Evolutionary conservation across 2,329 filamentous ascomycete genomes (phyloP), one percentile per base, ranked within the genome.

Genomic region (Clarireedia paspali): DNA sequence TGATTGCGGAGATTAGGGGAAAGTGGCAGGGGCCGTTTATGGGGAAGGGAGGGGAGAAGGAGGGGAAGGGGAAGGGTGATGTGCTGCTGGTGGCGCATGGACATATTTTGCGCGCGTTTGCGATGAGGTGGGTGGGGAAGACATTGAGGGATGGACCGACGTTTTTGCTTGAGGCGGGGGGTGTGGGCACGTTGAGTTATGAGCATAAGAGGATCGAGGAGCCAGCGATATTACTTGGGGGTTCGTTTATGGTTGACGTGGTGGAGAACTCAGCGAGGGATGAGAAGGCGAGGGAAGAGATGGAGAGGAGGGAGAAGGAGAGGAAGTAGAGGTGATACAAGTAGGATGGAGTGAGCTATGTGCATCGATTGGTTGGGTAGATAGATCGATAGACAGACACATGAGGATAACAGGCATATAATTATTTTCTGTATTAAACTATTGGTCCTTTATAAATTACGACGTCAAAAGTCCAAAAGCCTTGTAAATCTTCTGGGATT

Each of bases 131-230:
- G 91, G 80, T 85, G 0, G 82, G 83, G 0, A 87, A 87, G 73
- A 77, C 81, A 12, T 75, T 96, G 57, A 80, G 82, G 54, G 85
- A 90, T 61, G 66, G 87, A 6, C 87, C 89, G 40, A 81, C 84
- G 5, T 83, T 96, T 68, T 76, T 96, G 59, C 74, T 96, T n/a
- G 91, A 96, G 70, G 88, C 89, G 5, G 89, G 89, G n/a, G 89
- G 88, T 62, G 84, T 94, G 1, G 89, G 88, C 0, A 88, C 87
- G 2, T 69, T 95, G 64, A 92, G 87, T 70, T 95, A 94, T 68
- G 88, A 94, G 64, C 89, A 94, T 71, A 78, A 88, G 64, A 89
- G 71, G 62, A 80, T 94, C 53, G 73, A 89, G 2, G 89, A 94
- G 71, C 89, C 89, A 2, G 89, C 89, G 0, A 85, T 95, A 52